Evolutionary conservation across 495 filamentous ascomycete genomes (phyloP), one percentile per base, ranked within the genome.

Genomic region (Apodospora peruviana): DNA sequence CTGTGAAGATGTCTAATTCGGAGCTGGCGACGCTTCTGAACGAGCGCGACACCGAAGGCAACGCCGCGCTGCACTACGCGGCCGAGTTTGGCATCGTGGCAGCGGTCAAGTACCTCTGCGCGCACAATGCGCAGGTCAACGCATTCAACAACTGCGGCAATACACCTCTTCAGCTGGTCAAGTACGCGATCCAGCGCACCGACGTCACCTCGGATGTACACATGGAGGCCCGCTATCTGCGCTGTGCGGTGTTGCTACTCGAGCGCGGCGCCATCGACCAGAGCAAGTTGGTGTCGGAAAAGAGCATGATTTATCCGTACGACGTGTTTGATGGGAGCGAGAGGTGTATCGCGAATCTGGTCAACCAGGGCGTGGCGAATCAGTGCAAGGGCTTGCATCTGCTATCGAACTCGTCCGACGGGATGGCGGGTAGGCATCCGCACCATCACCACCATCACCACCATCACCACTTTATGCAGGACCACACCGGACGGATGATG

Each of bases 91-190:
- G 62, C 22, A 53, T 65, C 18, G 60, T 63, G 3, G 43, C 57
- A 1, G 62, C 60, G 2, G 62, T 65, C 39, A 57, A 61, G 46
- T 59, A 57, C 17, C 49, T 65, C 2, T 59, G 55, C 39, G 25
- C 29, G 5, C 50, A 59, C 36, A 53, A 51, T 16, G 60, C 55
- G 5, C 43, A 46, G 16, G 58, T 65, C 43, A 65, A 63, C 51
- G 57, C 57, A 9, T 63, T 65, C 45, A 65, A 65, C 55, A 65
- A 65, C 51, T 65, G 62, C 44, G 62, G 62, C 50, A 65, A 65
- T 51, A 65, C 62, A 12, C 60, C 62, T 9, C 50, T 65, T 24
- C 62, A 65, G 47, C 62, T 65, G 7, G 50, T 65, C 50, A 65
- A 65, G 48, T 65, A 61, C 37, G 62, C 60, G 46, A 65, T 65